These are phyloP conservation scores for Paramecium biaurelia DNA, from an alignment of 73 alveolate species.

Conservation along the genomic window DNA sequence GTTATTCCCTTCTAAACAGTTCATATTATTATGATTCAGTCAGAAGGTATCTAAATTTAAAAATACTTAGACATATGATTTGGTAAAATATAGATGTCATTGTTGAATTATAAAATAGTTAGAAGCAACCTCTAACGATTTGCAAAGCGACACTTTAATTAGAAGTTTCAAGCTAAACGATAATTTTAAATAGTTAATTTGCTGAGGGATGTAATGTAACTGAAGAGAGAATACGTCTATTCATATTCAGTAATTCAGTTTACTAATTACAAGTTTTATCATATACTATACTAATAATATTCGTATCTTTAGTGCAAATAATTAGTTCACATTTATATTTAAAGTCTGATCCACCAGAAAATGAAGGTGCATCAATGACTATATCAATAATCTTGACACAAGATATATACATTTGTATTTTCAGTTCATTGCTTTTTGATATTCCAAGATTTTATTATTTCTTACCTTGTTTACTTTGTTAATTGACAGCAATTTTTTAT, in stretches of 20 bases:
- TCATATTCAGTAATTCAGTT: neutral
- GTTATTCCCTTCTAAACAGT: neutral
- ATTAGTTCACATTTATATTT: neutral
- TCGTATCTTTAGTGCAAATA: neutral
- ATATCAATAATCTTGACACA: neutral
- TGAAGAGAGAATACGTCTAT: neutral
- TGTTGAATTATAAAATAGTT: neutral
- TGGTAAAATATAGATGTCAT: neutral
- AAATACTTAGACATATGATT: neutral
- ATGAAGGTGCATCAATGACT: neutral
- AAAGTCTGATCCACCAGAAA: neutral
- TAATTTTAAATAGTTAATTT: neutral
- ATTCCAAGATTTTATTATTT: neutral
- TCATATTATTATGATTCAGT: neutral
- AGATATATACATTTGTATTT: neutral
- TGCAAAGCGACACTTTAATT: neutral
- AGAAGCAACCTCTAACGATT: neutral
- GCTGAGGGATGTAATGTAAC: neutral
- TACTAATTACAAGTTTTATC: neutral
- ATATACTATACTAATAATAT: neutral
- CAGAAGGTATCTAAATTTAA: neutral
- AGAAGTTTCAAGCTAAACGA: neutral
- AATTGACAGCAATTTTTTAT: neutral
- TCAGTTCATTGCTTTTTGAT: neutral
- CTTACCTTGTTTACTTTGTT: neutral